A percentile compares a stretch with the other conserved stretches of the same genome.
phyloP scores from a whole-genome alignment of 805 yeast genomes.

The Lipomyces starkeyi region DNA sequence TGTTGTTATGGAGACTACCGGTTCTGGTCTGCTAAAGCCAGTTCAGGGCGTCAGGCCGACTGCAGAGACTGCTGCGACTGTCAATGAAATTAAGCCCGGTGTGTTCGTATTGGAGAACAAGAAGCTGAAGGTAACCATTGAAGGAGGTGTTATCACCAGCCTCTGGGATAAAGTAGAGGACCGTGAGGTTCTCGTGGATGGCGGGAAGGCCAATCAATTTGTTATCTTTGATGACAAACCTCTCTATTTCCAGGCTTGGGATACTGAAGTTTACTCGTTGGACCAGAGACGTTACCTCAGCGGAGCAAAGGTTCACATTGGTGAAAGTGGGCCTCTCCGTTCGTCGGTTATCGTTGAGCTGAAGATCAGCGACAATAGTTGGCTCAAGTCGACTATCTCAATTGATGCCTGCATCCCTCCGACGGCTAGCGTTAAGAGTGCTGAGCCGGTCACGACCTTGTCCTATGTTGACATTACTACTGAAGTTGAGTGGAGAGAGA shows the following conservation, averaged over 20 bases:
- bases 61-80: constrained; percentile 48
- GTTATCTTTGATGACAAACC: constrained; percentile 90
- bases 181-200: constrained; percentile 71
- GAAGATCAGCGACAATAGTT: constrained; percentile 61
- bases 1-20: constrained; percentile 32
- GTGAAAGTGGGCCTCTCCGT: constrained; percentile 61
- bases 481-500: constrained; percentile 84
- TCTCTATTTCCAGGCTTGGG: constrained; percentile 94
- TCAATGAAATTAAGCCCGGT: constrained; percentile 51
- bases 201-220: constrained; percentile 78
- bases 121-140: constrained; percentile 62
- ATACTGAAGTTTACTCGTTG: constrained; percentile 87
- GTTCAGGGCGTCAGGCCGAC: constrained; percentile 23
- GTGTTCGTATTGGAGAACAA: constrained; percentile 63
- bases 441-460: constrained; percentile 42
- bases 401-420: constrained; percentile 57
- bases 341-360: constrained; percentile 69
- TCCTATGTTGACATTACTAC: constrained; percentile 59
- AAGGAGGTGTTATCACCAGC: constrained; percentile 67
- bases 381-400: constrained; percentile 71
- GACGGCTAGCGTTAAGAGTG: constrained; percentile 40
- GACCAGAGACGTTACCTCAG: constrained; percentile 66
- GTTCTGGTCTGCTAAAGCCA: constrained; percentile 30
- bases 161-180: constrained; percentile 63
- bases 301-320: constrained; percentile 50